phyloP scores from a whole-genome alignment of 495 filamentous ascomycete genomes.

The Podospora bellae-mahoneyi region DNA sequence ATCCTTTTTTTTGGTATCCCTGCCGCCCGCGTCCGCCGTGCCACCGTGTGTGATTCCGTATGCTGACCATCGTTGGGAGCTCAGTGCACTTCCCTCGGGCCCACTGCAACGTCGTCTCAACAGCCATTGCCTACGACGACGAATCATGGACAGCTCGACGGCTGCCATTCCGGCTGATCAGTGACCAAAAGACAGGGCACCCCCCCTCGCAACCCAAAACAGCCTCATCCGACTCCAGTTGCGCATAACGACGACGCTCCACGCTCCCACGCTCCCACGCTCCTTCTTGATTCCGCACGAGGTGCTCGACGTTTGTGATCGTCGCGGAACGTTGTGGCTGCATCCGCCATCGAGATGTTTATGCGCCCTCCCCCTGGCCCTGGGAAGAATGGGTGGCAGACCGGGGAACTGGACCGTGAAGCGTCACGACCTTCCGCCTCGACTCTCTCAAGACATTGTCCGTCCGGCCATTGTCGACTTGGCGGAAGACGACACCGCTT shows the following conservation, averaged over 20 bases:
- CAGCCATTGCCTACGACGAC: neutral
- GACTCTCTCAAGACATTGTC: neutral
- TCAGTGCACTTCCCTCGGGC: neutral
- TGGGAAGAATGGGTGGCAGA: neutral
- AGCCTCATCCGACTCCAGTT: conserved; percentile 7
- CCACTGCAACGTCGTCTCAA: conserved; percentile 1
- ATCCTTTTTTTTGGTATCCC: no score
- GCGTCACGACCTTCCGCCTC: neutral
- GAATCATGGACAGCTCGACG: neutral
- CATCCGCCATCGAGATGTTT: neutral
- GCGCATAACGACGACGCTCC: neutral
- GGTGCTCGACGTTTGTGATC: conserved; percentile 10
- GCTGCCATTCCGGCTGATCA: conserved; percentile 1
- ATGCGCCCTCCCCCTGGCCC: neutral
- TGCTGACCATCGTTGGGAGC: neutral
- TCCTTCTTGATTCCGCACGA: neutral
- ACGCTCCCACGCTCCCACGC: neutral
- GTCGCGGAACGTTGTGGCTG: neutral
- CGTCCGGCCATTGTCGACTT: neutral
- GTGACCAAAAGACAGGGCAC: neutral
- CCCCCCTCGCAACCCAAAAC: conserved; percentile 4
- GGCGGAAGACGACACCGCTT: conserved; percentile 7
- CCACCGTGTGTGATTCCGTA: conserved; percentile 4
- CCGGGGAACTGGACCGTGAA: conserved; percentile 9
- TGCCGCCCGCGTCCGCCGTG: neutral